Base-by-base conservation (phyloP, 805 yeast genomes). In the Pichia thaimueangensis region DNA sequence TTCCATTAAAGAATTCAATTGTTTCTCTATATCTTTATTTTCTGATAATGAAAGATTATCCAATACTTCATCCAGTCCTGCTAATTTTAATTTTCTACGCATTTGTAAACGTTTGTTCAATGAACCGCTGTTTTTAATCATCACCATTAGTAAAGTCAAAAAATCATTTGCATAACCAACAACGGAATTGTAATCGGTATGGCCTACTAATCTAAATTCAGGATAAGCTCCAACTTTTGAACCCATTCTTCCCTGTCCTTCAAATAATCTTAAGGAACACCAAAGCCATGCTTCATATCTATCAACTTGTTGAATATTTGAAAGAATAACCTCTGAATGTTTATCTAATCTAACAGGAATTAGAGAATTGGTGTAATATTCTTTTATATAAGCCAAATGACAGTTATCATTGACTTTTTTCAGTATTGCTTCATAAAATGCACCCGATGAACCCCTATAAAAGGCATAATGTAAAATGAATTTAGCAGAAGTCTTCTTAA, bases 161-260 rank as follows among this genome's bases (percentile, higher is more conserved):
- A 78, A 70, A 13, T 76, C 67, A 32, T 73, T 59, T 31, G 76
- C 71, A 52, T 74, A 76, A 41, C 75, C 78, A 46, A 74, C 64
- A 21, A 86, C 64, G 43, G 79, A 76, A 42, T 71, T 71, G 55
- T 85, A 91, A 21, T 78, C 72, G 38, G 71, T 70, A 25, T 73
- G 67, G 0, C 78, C 76, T 2, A 69, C 65, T 6, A 72, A 60
- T 45, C 78, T 80, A 41, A 78, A 72, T 51, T 91, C 97, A 9
- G 82, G 93, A 45, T 86, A 81, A 0, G 96, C 95, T 2, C 97
- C 97, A 8, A 91, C 97, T 54, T 82, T 62, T 1, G 96, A 86
- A 10, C 96, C 96, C 73, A 85, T 71, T 53, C 79, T 82, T 7
- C 97, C 97, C 52, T 89, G 73, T 3, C 96, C 96, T 38, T 58